Evolutionary conservation across 164 flowering plant species (phyloP).

Genomic region (Cinnamomum micranthum): DNA sequence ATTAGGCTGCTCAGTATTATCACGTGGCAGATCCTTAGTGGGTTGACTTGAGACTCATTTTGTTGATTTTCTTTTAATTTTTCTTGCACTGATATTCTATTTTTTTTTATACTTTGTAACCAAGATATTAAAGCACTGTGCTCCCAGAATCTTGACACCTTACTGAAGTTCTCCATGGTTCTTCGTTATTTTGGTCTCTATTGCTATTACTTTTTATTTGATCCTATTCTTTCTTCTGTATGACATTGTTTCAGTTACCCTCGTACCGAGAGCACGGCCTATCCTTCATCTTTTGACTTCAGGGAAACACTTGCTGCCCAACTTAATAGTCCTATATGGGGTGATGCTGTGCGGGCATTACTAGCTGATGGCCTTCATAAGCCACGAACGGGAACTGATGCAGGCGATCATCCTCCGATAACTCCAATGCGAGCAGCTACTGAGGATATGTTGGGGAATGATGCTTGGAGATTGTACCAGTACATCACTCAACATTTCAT

Average conservation of each 20-base stretch:
- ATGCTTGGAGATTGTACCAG: constrained; percentile 89
- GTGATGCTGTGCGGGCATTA: constrained; percentile 48
- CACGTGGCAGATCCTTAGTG: no score
- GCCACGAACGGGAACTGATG: constrained; percentile 81
- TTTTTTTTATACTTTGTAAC: background rate
- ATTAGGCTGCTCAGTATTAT: no score
- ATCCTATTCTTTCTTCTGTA: constrained; percentile 1
- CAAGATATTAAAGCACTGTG: background rate
- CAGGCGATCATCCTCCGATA: constrained; percentile 95
- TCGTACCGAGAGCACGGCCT: constrained; percentile 93
- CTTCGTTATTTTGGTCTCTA: background rate
- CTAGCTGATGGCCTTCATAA: constrained; percentile 60
- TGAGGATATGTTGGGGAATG: constrained; percentile 72
- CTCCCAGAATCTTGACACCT: background rate
- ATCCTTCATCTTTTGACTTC: constrained; percentile 90
- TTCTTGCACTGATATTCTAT: no score
- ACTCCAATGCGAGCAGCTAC: constrained; percentile 87
- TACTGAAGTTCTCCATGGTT: background rate
- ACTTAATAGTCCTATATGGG: constrained; percentile 57
- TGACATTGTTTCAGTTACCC: constrained; percentile 64
- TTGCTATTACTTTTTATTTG: background rate
- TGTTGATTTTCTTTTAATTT: no score
- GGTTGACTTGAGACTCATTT: no score
- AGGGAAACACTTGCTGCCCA: constrained; percentile 56
- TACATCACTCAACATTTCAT: constrained; percentile 88